Conservation (phyloP, 2,329 filamentous ascomycete species). For the Calonectria hongkongensis region DNA sequence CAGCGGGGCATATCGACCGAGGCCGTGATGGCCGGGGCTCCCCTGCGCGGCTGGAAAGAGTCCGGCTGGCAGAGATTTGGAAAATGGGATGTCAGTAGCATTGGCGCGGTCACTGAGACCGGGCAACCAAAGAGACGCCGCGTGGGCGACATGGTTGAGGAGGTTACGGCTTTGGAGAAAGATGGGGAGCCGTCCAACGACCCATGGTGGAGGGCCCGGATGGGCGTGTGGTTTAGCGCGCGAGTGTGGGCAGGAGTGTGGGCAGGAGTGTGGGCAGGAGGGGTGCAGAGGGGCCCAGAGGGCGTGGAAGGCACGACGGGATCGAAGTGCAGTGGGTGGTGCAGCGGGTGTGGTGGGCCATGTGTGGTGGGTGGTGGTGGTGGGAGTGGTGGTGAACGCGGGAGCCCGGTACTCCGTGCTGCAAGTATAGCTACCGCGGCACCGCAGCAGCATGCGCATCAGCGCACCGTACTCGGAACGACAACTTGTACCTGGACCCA, state of each 20-base stretch:
- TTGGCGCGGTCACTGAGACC: constrained; percentile 43
- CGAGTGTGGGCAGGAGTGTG: constrained; percentile 23
- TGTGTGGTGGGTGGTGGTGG: constrained; percentile 18
- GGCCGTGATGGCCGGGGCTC: constrained; percentile 43
- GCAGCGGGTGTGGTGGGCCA: constrained; percentile 24
- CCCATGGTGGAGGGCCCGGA: constrained; percentile 32
- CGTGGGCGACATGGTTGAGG: constrained; percentile 47
- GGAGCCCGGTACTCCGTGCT: constrained; percentile 21
- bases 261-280: constrained; percentile 15
- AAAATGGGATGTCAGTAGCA: constrained; percentile 31
- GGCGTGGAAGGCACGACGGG: constrained; percentile 28
- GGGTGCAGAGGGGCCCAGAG: constrained; percentile 7
- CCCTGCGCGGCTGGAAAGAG: constrained; percentile 43
- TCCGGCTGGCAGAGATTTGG: constrained; percentile 36
- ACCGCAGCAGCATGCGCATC: constrained; percentile 15
- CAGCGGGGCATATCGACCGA: constrained; percentile 55
- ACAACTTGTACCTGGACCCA: constrained; percentile 12
- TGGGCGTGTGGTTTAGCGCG: constrained; percentile 20
- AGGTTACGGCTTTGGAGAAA: constrained; percentile 47
- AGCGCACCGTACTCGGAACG: constrained; percentile 22
- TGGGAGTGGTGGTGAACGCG: constrained; percentile 39
- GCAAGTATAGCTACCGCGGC: constrained; percentile 31
- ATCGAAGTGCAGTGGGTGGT: constrained; percentile 23
- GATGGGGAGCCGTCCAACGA: constrained; percentile 45
- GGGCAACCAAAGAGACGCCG: constrained; percentile 41